A percentile compares a stretch with the other conserved stretches of the same genome.
Conservation (phyloP, 164 flowering plant genomes). For the grape (Vitis vinifera) region ASM3070453v1 NC_081808.1:11626501-11627000, state of each 20-base stretch:
- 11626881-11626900: not conserved
- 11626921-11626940: not conserved
- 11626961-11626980: not conserved
- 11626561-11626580: not conserved
- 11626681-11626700: not conserved
- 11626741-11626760: slow-evolving; percentile 37
- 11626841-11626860: slow-evolving; percentile 85
- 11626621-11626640: not conserved
- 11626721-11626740: slow-evolving; percentile 37
- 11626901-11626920: not conserved
- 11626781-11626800: slow-evolving; percentile 57
- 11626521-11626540: no score
- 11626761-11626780: slow-evolving; percentile 39
- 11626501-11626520: not conserved
- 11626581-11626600: not conserved
- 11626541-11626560: no score
- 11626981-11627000: not conserved
- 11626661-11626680: not conserved
- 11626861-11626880: not conserved
- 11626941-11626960: not conserved
- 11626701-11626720: slow-evolving; percentile 62
- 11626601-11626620: not conserved
- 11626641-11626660: not conserved
- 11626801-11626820: slow-evolving; percentile 78
- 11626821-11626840: slow-evolving; percentile 54